phyloP scores from a whole-genome alignment of 768 basidiomycete species.

The Lactifluus subvellereus region DNA sequence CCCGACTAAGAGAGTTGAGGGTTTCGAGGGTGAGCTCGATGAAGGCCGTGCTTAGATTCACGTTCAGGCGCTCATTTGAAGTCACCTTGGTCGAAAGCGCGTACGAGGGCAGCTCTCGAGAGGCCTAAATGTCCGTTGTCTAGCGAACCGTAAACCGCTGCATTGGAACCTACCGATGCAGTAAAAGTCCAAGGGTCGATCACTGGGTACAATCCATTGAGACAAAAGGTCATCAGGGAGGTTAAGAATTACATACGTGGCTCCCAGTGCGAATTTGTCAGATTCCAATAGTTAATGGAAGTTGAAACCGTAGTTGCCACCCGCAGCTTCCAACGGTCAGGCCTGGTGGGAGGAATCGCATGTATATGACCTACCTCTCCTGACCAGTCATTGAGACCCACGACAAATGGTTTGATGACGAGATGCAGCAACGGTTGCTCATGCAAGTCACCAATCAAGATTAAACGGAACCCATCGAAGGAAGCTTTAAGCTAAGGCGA shows the following conservation, averaged over 20 bases:
- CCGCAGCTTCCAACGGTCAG: constrained; percentile 52
- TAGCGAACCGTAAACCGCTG: background rate
- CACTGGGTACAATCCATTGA: constrained; percentile 40
- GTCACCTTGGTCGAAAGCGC: constrained; percentile 56
- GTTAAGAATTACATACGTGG: constrained; percentile 49
- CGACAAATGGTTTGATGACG: constrained; percentile 75
- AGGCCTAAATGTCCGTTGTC: constrained; percentile 38
- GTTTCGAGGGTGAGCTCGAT: constrained; percentile 77
- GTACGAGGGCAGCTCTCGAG: constrained; percentile 44
- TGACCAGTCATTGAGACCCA: constrained; percentile 91
- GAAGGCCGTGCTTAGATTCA: constrained; percentile 89
- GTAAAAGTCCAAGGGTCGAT: constrained; percentile 96
- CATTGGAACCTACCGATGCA: constrained; percentile 44
- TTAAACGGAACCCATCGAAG: constrained; percentile 86
- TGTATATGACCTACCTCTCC: constrained; percentile 53
- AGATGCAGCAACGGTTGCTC: constrained; percentile 93
- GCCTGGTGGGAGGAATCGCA: background rate
- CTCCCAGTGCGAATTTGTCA: constrained; percentile 98
- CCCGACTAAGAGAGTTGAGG: constrained; percentile 65
- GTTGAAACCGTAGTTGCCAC: constrained; percentile 77
- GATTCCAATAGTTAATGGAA: constrained; percentile 92
- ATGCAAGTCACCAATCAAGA: constrained; percentile 91
- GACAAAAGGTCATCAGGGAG: background rate
- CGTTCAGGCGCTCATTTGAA: constrained; percentile 78
- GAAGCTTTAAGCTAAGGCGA: constrained; percentile 65